phyloP scores from a whole-genome alignment of 78 protist genomes.

The Speleostelium caveatum region DNA sequence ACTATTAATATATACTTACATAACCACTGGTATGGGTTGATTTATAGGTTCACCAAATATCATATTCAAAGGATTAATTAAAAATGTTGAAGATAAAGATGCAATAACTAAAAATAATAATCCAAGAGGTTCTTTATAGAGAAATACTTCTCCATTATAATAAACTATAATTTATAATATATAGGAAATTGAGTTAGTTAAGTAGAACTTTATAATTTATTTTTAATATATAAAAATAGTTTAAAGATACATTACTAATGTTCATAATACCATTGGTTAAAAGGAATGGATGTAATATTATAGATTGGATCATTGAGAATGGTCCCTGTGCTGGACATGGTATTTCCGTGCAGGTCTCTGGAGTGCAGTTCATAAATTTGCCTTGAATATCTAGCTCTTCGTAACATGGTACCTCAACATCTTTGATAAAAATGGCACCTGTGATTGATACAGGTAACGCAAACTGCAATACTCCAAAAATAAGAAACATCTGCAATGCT shows the following conservation, averaged over 20 bases:
- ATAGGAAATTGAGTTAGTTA: too few species aligned
- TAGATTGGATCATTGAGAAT: constrained; percentile 30
- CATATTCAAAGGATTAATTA: constrained; percentile 57
- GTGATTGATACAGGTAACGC: constrained; percentile 53
- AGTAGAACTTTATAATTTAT: neutral
- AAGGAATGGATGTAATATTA: constrained; percentile 52
- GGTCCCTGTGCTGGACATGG: constrained; percentile 84
- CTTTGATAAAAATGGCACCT: constrained; percentile 48
- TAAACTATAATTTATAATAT: constrained; percentile 49
- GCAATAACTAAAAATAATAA: constrained; percentile 80
- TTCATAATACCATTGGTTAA: constrained; percentile 66
- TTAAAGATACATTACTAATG: neutral
- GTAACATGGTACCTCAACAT: constrained; percentile 32
- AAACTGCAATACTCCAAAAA: constrained; percentile 51
- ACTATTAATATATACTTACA: neutral
- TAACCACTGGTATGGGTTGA: constrained; percentile 50
- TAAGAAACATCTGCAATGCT: constrained; percentile 66
- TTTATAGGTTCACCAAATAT: constrained; percentile 61
- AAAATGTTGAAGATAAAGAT: constrained; percentile 72
- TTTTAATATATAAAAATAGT: neutral
- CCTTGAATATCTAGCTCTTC: constrained; percentile 59
- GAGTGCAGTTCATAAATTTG: constrained; percentile 40
- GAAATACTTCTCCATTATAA: constrained; percentile 72
- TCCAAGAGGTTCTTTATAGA: constrained; percentile 83
- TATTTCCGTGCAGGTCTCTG: constrained; percentile 43